Conservation (phyloP, 2,329 filamentous ascomycete species). For the Trichoderma koningiopsis region DNA sequence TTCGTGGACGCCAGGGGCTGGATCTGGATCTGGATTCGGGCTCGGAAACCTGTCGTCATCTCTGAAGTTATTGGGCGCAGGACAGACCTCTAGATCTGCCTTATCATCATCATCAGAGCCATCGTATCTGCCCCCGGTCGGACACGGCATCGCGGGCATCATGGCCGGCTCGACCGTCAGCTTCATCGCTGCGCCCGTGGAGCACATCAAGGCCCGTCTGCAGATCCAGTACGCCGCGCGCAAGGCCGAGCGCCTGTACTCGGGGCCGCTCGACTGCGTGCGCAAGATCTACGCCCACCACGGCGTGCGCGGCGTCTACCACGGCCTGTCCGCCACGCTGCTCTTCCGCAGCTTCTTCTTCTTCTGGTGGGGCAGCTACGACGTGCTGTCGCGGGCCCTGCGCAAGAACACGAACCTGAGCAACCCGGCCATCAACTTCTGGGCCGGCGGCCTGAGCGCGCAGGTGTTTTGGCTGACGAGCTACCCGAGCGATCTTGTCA, state of each 20-base stretch:
- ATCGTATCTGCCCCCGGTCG: constrained; percentile 67
- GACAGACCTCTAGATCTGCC: neutral
- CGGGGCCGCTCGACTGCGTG: constrained; percentile 82
- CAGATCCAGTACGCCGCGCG: constrained; percentile 89
- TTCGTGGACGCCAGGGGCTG: constrained; percentile 34
- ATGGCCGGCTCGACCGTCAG: constrained; percentile 87
- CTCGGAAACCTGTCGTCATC: constrained; percentile 19
- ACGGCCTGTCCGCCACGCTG: constrained; percentile 80
- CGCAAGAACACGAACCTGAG: constrained; percentile 68
- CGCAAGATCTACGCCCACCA: constrained; percentile 70
- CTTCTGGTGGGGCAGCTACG: constrained; percentile 98
- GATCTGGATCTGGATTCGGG: constrained; percentile 29
- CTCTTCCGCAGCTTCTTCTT: constrained; percentile 94
- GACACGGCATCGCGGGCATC: constrained; percentile 85
- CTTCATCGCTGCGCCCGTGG: constrained; percentile 89
- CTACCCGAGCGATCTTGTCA: constrained; percentile 91
- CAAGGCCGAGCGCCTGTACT: constrained; percentile 78
- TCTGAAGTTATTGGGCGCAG: neutral
- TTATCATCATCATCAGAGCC: constrained; percentile 31
- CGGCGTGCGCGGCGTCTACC: constrained; percentile 79
- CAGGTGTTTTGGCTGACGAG: constrained; percentile 94
- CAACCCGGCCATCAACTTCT: constrained; percentile 87
- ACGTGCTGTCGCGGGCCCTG: constrained; percentile 73
- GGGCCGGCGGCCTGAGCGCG: constrained; percentile 90
- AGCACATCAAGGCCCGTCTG: constrained; percentile 91